phyloP scores from a whole-genome alignment of 495 filamentous ascomycete species.

The Podospora didyma region DNA sequence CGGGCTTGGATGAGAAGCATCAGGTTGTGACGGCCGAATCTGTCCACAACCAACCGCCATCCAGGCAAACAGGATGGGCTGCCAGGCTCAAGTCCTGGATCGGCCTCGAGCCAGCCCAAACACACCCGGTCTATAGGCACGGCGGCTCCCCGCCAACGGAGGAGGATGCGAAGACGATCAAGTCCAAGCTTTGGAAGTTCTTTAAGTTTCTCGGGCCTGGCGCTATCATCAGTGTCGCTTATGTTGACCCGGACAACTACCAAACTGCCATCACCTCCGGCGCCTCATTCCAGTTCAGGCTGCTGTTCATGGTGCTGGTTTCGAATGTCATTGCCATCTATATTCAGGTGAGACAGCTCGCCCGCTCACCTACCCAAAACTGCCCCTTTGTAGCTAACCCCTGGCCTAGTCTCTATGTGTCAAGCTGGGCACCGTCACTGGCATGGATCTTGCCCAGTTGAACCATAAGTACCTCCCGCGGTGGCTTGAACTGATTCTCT shows the following conservation, averaged over 20 bases:
- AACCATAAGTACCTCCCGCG: conserved; percentile 21
- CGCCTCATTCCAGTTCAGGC: conserved; percentile 20
- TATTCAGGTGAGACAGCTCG: conserved; percentile 13
- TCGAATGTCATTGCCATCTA: conserved; percentile 29
- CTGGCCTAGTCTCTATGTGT: conserved; percentile 15
- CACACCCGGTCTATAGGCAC: conserved; percentile 5
- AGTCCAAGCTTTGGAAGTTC: conserved; percentile 12
- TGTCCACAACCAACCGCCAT: background rate
- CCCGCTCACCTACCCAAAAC: background rate
- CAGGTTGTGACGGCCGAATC: background rate
- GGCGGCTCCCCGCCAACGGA: background rate
- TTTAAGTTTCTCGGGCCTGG: conserved; percentile 19
- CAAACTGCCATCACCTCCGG: conserved; percentile 25
- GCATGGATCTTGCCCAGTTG: conserved; percentile 24
- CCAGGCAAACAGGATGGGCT: background rate
- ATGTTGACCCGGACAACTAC: conserved; percentile 28
- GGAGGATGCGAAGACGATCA: background rate
- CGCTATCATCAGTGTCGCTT: conserved; percentile 20
- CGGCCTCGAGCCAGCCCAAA: background rate
- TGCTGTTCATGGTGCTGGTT: conserved; percentile 27
- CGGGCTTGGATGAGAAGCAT: background rate
- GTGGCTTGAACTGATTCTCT: conserved; percentile 21
- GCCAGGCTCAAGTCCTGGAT: background rate
- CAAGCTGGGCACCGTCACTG: conserved; percentile 26
- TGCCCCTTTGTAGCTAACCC: background rate